These are phyloP conservation scores for Colletotrichum cuscutae DNA, from an alignment of 2,329 filamentous ascomycete species.

Conservation along the genomic window DNA sequence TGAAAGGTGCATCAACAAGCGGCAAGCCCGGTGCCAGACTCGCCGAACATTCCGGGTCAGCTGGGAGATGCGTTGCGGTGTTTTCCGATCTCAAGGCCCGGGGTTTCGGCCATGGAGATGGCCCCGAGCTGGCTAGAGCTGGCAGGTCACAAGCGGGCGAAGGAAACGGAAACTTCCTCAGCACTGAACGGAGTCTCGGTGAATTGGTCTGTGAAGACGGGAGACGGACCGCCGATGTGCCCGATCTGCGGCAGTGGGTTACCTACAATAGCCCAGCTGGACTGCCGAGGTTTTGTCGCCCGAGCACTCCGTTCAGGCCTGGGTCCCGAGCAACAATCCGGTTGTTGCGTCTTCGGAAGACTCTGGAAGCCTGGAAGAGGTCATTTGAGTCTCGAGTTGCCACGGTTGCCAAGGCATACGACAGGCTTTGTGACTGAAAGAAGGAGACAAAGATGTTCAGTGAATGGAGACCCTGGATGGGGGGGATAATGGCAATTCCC, in stretches of 20 bases:
- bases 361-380: not conserved
- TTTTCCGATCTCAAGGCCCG: not conserved
- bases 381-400: not conserved
- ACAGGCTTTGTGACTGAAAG: not conserved
- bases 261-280: not conserved
- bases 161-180: not conserved
- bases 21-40: not conserved
- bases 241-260: not conserved
- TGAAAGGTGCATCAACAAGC: not conserved
- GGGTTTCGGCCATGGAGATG: not conserved
- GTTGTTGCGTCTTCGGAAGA: not conserved
- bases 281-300: not conserved
- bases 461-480: not conserved
- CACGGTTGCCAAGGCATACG: not conserved
- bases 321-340: not conserved
- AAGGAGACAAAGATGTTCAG: not conserved
- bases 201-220: not conserved
- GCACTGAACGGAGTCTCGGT: not conserved
- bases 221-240: not conserved
- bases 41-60: not conserved
- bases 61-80: not conserved
- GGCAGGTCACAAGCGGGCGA: not conserved
- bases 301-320: not conserved
- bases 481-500: not conserved
- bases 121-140: too few species aligned